These are phyloP conservation scores for Nigrospora osmanthi DNA, from an alignment of 2,329 filamentous ascomycete genomes.

Conservation along the genomic window DNA sequence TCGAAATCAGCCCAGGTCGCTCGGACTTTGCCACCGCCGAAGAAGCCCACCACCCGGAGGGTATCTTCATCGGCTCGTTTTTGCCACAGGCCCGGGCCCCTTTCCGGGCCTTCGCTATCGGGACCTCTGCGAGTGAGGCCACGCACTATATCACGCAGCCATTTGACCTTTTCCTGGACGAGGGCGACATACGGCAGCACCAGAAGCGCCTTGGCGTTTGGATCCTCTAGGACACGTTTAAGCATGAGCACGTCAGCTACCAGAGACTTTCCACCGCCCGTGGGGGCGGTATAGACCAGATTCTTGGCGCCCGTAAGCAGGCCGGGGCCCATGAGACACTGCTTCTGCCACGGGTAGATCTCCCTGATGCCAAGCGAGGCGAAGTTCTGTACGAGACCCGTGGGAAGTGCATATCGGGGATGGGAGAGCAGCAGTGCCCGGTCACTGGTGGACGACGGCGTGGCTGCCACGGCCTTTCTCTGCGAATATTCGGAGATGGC, in stretches of 20 bases:
- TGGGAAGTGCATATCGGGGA: slow-evolving; percentile 54
- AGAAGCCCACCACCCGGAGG: slow-evolving; percentile 64
- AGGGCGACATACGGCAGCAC: slow-evolving; percentile 72
- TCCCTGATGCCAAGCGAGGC: slow-evolving; percentile 57
- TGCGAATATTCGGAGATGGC: slow-evolving; percentile 48
- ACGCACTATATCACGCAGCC: slow-evolving; percentile 60
- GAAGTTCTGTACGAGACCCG: slow-evolving; percentile 56
- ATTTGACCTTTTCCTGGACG: slow-evolving; percentile 72
- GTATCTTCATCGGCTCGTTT: slow-evolving; percentile 47
- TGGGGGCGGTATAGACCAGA: slow-evolving; percentile 73
- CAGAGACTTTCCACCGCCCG: slow-evolving; percentile 70
- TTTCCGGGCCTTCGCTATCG: slow-evolving; percentile 21
- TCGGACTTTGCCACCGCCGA: slow-evolving; percentile 63
- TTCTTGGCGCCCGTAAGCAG: slow-evolving; percentile 59
- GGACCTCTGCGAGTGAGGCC: slow-evolving; percentile 38
- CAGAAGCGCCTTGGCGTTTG: slow-evolving; percentile 59
- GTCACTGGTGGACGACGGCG: slow-evolving; percentile 43
- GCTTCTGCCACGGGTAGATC: slow-evolving; percentile 76
- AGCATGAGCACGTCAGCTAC: slow-evolving; percentile 69
- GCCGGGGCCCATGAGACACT: slow-evolving; percentile 61
- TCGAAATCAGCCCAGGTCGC: slow-evolving; percentile 68
- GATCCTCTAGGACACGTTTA: slow-evolving; percentile 58
- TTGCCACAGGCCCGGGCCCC: slow-evolving; percentile 37
- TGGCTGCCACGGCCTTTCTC: slow-evolving; percentile 40
- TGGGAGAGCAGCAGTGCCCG: slow-evolving; percentile 55